Evolutionary conservation across 139 green algal genomes (phyloP), one percentile per base, ranked within the genome.

Genomic region (Chlorella sorokiniana): DNA sequence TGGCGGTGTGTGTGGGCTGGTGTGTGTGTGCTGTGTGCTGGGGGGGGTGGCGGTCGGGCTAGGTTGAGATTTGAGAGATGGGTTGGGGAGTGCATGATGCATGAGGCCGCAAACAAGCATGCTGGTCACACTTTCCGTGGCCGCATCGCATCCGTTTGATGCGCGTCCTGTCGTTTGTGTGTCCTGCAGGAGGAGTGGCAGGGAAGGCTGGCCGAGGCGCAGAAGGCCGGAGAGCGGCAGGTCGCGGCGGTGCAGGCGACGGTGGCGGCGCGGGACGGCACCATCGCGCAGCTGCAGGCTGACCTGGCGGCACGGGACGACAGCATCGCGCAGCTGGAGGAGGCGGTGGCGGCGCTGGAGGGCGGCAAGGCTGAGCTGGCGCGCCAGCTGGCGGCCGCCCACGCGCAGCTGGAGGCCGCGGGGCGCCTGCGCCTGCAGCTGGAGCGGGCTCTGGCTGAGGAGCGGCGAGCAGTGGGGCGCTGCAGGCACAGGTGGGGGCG

Each of bases 401-500:
- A 69, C 45, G 63, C 38, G 48, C 62, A 82, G 63, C 74, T 83
- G 63, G n/a, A n/a, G 22, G 63, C 63, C 4, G 63, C 11, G 3
- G 9, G 4, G 4, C 33, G 31, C 25, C 54, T 25, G 62, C 38
- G n/a, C 8, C 27, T 18, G 33, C 25, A 35, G 14, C 44, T 35
- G 70, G 40, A 69, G 54, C 51, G 48, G 18, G 51, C 65, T 6
- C 35, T 85, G 23, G 23, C 25, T 27, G 40, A 59, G 35, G 80
- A 85, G n/a, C 56, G 51, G 44, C 23, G 76, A 33, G 27, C 18
- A 3, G 59, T 75, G 45, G 44, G 10, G 27, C 44, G 41, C 54
- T 84, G 40, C 69, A 84, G 79, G 16, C 31, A 4, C 81, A 79
- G 73, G 72, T 79, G 51, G 4, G 73, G n/a, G n/a, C n/a, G n/a